Evolutionary conservation across 441 rosid species (phyloP).

Genomic region (Erysimum cheiri): DNA sequence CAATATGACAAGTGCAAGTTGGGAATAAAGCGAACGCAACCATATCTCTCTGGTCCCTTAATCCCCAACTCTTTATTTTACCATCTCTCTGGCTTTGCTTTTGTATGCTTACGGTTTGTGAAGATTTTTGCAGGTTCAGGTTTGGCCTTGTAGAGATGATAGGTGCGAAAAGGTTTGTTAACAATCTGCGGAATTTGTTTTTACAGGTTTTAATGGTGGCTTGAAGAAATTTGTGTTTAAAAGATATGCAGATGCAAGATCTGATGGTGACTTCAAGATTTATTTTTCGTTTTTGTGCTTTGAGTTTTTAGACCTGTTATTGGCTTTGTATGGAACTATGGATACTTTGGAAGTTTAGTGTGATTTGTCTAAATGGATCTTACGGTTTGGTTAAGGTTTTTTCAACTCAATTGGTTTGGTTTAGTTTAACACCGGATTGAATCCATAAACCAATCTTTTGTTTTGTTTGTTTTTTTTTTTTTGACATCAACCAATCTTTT

Average conservation of each 20-base stretch:
- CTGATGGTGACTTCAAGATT: background rate
- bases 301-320: background rate
- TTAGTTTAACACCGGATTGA: background rate
- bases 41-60: slow-evolving; percentile 23
- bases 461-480: too few relatives aligned
- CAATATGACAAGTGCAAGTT: slow-evolving; percentile 35
- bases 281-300: background rate
- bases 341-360: background rate
- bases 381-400: background rate
- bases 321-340: background rate
- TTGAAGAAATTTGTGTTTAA: slow-evolving; percentile 20
- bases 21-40: slow-evolving; percentile 41
- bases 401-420: background rate
- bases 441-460: background rate
- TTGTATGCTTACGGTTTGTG: background rate
- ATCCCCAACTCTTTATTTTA: slow-evolving; percentile 7
- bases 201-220: slow-evolving; percentile 27
- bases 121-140: slow-evolving; percentile 29
- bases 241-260: slow-evolving; percentile 3
- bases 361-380: background rate
- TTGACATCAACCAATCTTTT: too few relatives aligned
- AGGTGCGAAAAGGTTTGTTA: slow-evolving; percentile 9
- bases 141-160: slow-evolving; percentile 6
- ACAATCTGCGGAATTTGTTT: slow-evolving; percentile 4
- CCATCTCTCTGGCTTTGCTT: slow-evolving; percentile 24